Conservation (phyloP, 495 filamentous ascomycete genomes). For the Xylaria castorea region DNA sequence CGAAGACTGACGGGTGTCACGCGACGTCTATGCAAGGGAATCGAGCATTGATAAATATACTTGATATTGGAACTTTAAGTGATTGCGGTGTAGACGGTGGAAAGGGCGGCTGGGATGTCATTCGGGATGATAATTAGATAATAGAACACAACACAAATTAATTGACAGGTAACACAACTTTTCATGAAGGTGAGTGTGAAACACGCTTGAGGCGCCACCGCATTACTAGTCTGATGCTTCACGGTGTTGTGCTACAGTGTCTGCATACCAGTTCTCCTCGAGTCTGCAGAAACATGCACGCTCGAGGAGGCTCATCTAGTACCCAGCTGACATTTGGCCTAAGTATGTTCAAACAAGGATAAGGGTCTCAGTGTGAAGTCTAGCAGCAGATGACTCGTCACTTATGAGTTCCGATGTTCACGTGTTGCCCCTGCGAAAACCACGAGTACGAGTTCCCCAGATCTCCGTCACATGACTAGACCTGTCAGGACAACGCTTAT, state of each 20-base stretch:
- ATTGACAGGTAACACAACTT: constrained; percentile 1
- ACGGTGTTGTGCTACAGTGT: constrained; percentile 1
- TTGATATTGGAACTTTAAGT: not conserved
- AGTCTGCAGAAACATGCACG: not conserved
- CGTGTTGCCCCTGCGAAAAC: not conserved
- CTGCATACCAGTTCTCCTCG: not conserved
- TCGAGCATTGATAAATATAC: not conserved
- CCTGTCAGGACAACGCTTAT: constrained; percentile 5
- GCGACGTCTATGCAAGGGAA: not conserved
- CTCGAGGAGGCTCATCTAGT: not conserved
- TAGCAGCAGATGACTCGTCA: constrained; percentile 9
- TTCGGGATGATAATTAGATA: not conserved
- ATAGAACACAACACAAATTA: constrained; percentile 9
- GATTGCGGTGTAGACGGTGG: not conserved
- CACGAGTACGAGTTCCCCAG: not conserved
- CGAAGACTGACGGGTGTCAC: not conserved
- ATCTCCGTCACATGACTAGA: not conserved
- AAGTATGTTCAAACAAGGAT: not conserved
- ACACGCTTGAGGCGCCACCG: not conserved
- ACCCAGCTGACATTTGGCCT: not conserved
- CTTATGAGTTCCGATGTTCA: not conserved
- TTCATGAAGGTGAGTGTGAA: not conserved
- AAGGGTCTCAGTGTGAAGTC: not conserved
- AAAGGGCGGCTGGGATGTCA: not conserved
- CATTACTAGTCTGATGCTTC: not conserved